phyloP scores from a whole-genome alignment of 176 grass and related monocot genomes.

The Ananas comosus region DNA sequence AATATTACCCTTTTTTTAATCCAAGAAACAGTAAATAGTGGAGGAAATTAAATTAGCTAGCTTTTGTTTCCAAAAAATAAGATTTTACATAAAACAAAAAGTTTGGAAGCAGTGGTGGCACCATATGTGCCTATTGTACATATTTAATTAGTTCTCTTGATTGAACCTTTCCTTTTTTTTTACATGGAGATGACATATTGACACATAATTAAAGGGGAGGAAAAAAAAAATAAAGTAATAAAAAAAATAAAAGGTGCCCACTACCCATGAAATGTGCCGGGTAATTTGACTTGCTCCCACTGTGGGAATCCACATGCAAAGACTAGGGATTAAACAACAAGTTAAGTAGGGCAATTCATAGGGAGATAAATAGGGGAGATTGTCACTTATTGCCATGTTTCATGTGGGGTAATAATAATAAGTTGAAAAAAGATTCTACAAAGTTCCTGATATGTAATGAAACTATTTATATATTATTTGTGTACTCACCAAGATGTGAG shows the following conservation, averaged over 20 bases:
- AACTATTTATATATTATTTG: not conserved
- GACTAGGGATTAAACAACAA: not conserved
- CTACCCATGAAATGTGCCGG: not conserved
- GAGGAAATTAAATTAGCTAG: not conserved
- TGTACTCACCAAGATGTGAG: not conserved
- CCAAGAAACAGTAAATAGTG: not conserved
- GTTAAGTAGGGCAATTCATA: not conserved
- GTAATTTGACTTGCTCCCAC: not conserved
- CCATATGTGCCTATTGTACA: not conserved
- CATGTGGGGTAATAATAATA: not conserved
- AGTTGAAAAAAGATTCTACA: not conserved
- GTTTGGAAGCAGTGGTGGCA: not conserved
- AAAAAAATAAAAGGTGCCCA: not conserved
- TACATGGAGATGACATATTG: not conserved
- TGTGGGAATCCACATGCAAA: not conserved
- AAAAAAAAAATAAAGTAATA: not conserved
- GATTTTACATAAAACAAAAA: not conserved
- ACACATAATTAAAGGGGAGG: not conserved
- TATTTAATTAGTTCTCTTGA: not conserved
- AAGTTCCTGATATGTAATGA: not conserved
- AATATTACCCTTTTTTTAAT: not conserved
- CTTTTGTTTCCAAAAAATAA: not conserved
- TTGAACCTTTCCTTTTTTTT: not conserved
- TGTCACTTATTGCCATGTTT: slow-evolving; percentile 1
- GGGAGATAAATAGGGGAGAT: not conserved